Percentiles rank a stretch among this genome's conserved stretches.
phyloP scores from a whole-genome alignment of 208 protist genomes.

The Acanthamoeba sp. region DNA sequence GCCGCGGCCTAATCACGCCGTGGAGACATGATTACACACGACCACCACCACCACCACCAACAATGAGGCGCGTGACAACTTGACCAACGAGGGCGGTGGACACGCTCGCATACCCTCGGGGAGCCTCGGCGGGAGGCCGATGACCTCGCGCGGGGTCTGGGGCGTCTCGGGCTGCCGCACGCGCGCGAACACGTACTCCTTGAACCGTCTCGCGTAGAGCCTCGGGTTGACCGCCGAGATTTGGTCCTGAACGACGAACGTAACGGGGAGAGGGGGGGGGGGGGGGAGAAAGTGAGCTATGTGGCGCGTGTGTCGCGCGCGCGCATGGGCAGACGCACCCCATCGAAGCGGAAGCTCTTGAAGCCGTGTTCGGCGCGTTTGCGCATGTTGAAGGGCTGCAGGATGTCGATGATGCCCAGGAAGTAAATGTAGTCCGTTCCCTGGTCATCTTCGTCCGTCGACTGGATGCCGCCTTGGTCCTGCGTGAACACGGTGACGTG shows the following conservation, averaged over 20 bases:
- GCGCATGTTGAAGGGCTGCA: constrained; percentile 65
- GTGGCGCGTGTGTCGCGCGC: background rate
- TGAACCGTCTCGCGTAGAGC: constrained; percentile 64
- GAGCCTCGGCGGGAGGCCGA: background rate
- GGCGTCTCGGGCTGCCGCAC: constrained; percentile 14
- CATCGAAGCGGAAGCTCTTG: constrained; percentile 52
- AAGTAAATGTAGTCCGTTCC: constrained; percentile 54
- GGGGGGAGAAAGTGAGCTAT: background rate
- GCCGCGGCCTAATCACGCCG: too few species aligned
- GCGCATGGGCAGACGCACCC: background rate
- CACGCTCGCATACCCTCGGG: background rate
- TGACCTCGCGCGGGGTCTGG: background rate
- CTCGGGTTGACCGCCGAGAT: constrained; percentile 52
- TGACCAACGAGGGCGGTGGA: background rate
- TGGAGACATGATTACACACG: too few species aligned
- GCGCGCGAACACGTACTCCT: constrained; percentile 34
- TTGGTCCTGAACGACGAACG: background rate
- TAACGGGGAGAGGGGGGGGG: background rate
- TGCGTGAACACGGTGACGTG: constrained; percentile 64
- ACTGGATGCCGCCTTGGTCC: constrained; percentile 60
- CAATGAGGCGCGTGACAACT: too few species aligned
- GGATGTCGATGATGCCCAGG: constrained; percentile 71
- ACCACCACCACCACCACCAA: too few species aligned
- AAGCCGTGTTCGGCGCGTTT: constrained; percentile 55
- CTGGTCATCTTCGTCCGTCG: constrained; percentile 43